Evolutionary conservation across 352 stramenopile genomes (phyloP).

Genomic region (Phytophthora podocarpi): DNA sequence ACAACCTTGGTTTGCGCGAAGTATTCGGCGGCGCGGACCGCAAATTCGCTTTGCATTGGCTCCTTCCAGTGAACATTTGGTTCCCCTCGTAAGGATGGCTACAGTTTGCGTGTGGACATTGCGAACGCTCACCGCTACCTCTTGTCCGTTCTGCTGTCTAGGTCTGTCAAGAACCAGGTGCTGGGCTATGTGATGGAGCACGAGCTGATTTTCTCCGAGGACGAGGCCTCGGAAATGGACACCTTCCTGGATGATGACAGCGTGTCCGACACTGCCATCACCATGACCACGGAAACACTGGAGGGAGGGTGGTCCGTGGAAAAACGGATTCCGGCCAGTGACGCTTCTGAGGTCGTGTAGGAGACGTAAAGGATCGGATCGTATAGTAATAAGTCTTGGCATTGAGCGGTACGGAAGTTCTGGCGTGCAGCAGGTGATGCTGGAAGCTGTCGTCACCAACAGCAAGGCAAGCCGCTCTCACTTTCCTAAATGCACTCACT

Average conservation of each 20-base stretch:
- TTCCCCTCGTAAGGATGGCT: slow-evolving; percentile 70
- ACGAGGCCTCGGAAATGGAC: slow-evolving; percentile 79
- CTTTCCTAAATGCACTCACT: slow-evolving; percentile 15
- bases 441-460: slow-evolving; percentile 4
- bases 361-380: slow-evolving; percentile 14
- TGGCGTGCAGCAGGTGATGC: not conserved
- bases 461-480: not conserved
- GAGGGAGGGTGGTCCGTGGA: slow-evolving; percentile 87
- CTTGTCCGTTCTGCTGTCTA: slow-evolving; percentile 24
- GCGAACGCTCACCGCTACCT: not conserved
- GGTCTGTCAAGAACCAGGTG: slow-evolving; percentile 83
- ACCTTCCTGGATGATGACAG: slow-evolving; percentile 68
- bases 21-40: slow-evolving; percentile 73
- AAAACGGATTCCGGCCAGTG: slow-evolving; percentile 65
- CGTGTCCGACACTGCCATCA: slow-evolving; percentile 32
- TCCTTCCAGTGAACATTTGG: slow-evolving; percentile 88
- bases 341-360: slow-evolving; percentile 62
- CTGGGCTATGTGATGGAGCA: slow-evolving; percentile 86
- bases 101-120: not conserved
- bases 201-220: slow-evolving; percentile 63
- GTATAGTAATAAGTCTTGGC: slow-evolving; percentile 33
- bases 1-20: slow-evolving; percentile 80
- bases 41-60: slow-evolving; percentile 75
- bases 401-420: slow-evolving; percentile 2
- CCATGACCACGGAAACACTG: slow-evolving; percentile 72